Base-by-base conservation (phyloP, 495 filamentous ascomycete genomes). In the Thermochaetoides thermophila region DNA sequence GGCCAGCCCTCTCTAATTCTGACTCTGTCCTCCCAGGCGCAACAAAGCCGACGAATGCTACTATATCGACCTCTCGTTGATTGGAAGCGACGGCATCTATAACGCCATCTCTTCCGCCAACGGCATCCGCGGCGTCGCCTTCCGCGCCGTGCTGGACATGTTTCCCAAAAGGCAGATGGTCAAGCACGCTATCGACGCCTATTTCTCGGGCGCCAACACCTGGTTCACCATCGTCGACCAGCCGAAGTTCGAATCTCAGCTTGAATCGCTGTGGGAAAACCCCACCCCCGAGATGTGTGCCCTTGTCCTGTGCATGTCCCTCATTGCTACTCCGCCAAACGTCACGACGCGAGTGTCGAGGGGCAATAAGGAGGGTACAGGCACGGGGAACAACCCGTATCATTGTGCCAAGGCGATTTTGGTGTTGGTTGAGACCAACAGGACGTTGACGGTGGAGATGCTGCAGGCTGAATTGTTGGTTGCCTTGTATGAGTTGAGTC, bases 401-500 rank as follows among this genome's bases (percentile, higher is more conserved):
- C 42, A 39, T 11, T 46, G 43, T 9, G 31, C 36, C 32, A 55
- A 52, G 25, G 40, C 46, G n/a, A 40, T 46, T 24, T 35, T 55
- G n/a, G 39, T 27, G 24, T 27, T 50, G 7, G 42, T 52, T 28
- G 43, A 46, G 29, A 44, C 35, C 32, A 46, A 43, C 19, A 25
- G 38, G 2, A 26, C 46, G 7, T 27, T 52, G 9, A 45, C 49
- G 3, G 39, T 40, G 9, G 19, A 33, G 7, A 27, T 50, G 16
- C 76, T 84, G 39, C 62, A 73, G 9, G 77, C 78, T 9, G 76
- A 79, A 42, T 86, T 83, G 8, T 63, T 94, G 0, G 75, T 76
- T 35, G 84, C 92, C 51, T 80, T 92, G 56, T 79, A 80, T 24
- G 79, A 82, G 40, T 76, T 87, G 38, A 89, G 83, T 75, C 68